phyloP scores from a whole-genome alignment of 192 early-diverging fungal genomes.

The Coemansia sp. region DNA sequence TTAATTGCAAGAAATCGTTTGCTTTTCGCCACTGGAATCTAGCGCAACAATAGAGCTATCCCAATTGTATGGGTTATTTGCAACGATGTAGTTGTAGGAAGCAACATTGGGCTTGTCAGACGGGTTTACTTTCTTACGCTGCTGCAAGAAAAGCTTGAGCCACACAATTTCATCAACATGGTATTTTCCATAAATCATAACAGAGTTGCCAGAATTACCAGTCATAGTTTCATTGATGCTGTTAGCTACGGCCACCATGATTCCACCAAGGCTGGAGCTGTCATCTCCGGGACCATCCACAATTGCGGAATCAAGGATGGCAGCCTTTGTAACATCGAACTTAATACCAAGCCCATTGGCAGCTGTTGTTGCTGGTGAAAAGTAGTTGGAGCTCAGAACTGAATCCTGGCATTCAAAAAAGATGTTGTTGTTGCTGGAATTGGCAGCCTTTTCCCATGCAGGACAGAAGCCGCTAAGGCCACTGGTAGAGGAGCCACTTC shows the following conservation, averaged over 20 bases:
- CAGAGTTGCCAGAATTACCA: neutral
- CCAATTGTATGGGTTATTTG: neutral
- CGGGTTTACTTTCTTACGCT: neutral
- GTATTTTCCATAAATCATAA: neutral
- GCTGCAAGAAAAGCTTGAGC: constrained; percentile 2
- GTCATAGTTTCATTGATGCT: neutral
- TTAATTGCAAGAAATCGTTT: neutral
- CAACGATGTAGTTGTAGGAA: neutral
- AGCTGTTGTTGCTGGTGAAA: neutral
- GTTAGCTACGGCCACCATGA: neutral
- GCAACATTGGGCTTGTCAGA: neutral
- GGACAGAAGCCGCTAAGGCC: constrained; percentile 7
- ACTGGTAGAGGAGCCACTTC: neutral
- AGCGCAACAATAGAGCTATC: neutral
- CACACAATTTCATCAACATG: neutral
- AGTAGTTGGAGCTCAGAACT: neutral
- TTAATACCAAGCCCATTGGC: neutral
- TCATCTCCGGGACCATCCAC: neutral
- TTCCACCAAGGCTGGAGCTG: neutral
- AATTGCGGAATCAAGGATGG: neutral
- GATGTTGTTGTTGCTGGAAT: neutral
- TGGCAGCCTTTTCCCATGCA: constrained; percentile 1
- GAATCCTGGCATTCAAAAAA: neutral
- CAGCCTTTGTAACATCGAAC: neutral
- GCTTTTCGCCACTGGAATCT: neutral